Base-by-base conservation (phyloP, 2,329 filamentous ascomycete genomes). In the Trichoderma simmonsii region DNA sequence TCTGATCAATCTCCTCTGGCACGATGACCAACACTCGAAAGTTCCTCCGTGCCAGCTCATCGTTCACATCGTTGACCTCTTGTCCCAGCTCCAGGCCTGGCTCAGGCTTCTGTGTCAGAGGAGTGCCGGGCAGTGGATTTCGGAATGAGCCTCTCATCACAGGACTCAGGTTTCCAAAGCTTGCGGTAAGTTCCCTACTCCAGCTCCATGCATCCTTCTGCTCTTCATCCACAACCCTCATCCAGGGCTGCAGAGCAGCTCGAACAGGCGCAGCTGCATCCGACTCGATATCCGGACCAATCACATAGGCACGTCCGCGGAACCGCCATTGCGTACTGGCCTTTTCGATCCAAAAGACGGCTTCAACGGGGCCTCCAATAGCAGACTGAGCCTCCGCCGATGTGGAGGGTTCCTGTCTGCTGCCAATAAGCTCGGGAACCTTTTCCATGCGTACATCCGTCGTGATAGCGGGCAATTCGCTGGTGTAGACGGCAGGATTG, bases 361-460 rank as follows among this genome's bases (percentile, higher is more conserved):
- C 93, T 82, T 98, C 95, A n/a, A 95, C 89, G 3, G 87, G 86
- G 1, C 90, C 90, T 51, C 93, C 90, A 43, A 91, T 87, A 11
- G 90, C 90, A 73, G 70, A 89, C 84, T 75, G 74, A 79, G 63
- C 85, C 84, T 26, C 61, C 18, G 28, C 11, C 14, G 43, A 14
- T 28, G 56, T 9, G 18, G 43, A 56, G n/a, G 43, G 30, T 48
- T 59, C 60, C 76, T 83, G 82, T 48, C 51, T 65, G 85, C 82
- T 85, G 6, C 82, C 83, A 73, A 90, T 88, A 4, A 98, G 81
- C 81, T 98, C 91, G 3, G 85, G 84, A 0, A 92, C 85, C 84
- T 98, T 98, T 73, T 90, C 87, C 93, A 97, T 97, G 60, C 95
- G 89, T 9, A 89, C 89, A 80, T 98, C 96, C 0, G 94, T 97